Percentiles rank a stretch among this genome's conserved stretches.
Evolutionary conservation across 2,329 filamentous ascomycete genomes (phyloP).

Genomic region (Chrysoporthe puriensis): DNA sequence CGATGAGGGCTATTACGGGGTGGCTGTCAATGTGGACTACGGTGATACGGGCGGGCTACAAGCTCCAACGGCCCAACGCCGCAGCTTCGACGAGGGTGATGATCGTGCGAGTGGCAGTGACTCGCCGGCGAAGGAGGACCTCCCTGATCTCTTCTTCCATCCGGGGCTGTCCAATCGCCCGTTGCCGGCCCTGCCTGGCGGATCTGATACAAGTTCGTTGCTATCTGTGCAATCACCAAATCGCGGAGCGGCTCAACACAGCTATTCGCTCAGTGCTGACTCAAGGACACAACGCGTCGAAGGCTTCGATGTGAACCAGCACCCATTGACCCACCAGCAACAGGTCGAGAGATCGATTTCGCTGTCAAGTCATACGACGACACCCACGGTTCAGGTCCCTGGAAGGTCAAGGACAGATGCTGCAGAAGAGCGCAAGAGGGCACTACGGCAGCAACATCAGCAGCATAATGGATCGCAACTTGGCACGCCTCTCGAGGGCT

Average conservation of each 20-base stretch:
- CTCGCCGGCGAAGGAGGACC: slow-evolving; percentile 71
- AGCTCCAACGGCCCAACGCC: slow-evolving; percentile 70
- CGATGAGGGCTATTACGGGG: slow-evolving; percentile 22
- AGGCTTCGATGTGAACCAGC: slow-evolving; percentile 51
- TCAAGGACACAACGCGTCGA: slow-evolving; percentile 46
- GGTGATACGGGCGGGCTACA: slow-evolving; percentile 88
- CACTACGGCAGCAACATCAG: slow-evolving; percentile 54
- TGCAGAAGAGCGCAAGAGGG: slow-evolving; percentile 66
- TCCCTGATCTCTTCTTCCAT: slow-evolving; percentile 92
- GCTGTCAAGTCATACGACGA: slow-evolving; percentile 78
- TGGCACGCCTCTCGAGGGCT: slow-evolving; percentile 56
- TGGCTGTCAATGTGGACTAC: slow-evolving; percentile 74
- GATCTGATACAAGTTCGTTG: slow-evolving; percentile 63
- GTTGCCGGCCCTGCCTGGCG: slow-evolving; percentile 65
- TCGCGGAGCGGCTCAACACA: slow-evolving; percentile 51
- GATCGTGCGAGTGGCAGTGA: slow-evolving; percentile 70
- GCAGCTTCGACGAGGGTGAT: slow-evolving; percentile 93
- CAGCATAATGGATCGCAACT: slow-evolving; percentile 54
- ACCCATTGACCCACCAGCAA: slow-evolving; percentile 44
- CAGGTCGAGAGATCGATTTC: slow-evolving; percentile 76
- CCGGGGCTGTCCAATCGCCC: slow-evolving; percentile 73
- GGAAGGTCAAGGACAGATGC: slow-evolving; percentile 93
- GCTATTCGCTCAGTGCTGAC: slow-evolving; percentile 53
- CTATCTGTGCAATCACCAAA: slow-evolving; percentile 50
- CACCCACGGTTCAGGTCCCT: slow-evolving; percentile 79